Conservation (phyloP, 1,139 yeast species). For the Magnusiomyces suaveolens region DNA sequence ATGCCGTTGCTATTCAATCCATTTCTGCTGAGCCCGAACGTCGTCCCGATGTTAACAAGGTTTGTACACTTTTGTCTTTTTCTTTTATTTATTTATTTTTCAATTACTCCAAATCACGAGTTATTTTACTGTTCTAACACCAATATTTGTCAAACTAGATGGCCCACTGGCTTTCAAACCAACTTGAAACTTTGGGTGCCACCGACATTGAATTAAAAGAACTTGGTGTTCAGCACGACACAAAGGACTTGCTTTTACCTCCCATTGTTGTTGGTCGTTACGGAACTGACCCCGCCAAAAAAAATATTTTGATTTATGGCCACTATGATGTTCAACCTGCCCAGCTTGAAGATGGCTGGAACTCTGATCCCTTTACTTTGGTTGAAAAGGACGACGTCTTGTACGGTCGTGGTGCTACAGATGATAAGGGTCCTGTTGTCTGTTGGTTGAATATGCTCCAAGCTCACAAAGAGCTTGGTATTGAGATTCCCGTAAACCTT, state of each 20-base stretch:
- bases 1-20: conserved; percentile 88
- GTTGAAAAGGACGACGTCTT: conserved; percentile 53
- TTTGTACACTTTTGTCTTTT: neutral
- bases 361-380: conserved; percentile 77
- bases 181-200: conserved; percentile 65
- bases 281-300: conserved; percentile 71
- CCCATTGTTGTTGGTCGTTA: conserved; percentile 85
- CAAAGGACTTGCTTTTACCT: conserved; percentile 64
- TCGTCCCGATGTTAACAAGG: conserved; percentile 65
- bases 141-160: conserved; percentile 34
- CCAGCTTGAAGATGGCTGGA: conserved; percentile 85
- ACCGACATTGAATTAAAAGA: conserved; percentile 71
- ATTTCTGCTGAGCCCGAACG: conserved; percentile 84
- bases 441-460: conserved; percentile 93
- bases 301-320: conserved; percentile 85
- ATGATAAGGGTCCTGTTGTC: conserved; percentile 95
- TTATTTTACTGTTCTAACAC: neutral
- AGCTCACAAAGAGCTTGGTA: conserved; percentile 75
- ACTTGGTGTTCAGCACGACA: conserved; percentile 80
- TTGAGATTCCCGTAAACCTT: conserved; percentile 89
- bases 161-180: conserved; percentile 69
- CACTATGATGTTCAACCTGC: conserved; percentile 99
- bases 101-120: neutral
- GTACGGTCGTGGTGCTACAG: conserved; percentile 91
- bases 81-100: neutral